A percentile compares a stretch with the other conserved stretches of the same genome.
phyloP scores from a whole-genome alignment of 768 basidiomycete species.

The Strobilomyces confusus region DNA sequence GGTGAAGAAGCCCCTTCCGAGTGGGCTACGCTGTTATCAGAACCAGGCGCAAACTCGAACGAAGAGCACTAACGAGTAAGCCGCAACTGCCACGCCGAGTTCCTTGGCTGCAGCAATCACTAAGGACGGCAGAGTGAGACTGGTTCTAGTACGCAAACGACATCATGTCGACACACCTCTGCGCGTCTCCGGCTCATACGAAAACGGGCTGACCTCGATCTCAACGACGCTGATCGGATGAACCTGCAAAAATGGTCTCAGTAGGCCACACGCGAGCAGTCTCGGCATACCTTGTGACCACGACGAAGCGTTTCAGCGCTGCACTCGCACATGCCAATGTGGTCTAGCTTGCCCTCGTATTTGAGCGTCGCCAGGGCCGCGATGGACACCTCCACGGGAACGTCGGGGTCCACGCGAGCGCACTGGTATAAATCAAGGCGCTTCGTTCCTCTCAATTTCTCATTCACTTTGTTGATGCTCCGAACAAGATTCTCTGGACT shows the following conservation, averaged over 20 bases:
- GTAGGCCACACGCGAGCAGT: too few species aligned
- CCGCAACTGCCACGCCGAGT: conserved; percentile 37
- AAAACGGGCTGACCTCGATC: conserved; percentile 63
- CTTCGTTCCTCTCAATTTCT: conserved; percentile 48
- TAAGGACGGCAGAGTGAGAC: too few species aligned
- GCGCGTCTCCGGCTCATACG: too few species aligned
- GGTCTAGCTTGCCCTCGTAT: conserved; percentile 35
- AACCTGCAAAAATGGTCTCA: too few species aligned
- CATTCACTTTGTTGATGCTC: conserved; percentile 42
- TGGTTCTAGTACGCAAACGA: too few species aligned
- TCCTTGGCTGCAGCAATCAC: conserved; percentile 52
- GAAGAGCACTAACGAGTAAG: too few species aligned
- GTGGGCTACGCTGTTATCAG: too few species aligned
- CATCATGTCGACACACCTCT: too few species aligned
- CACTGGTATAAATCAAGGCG: conserved; percentile 57
- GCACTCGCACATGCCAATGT: conserved; percentile 59
- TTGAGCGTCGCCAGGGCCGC: conserved; percentile 39
- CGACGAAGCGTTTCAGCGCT: conserved; percentile 44
- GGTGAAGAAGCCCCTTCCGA: conserved; percentile 17
- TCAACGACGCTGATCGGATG: conserved; percentile 57
- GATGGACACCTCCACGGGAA: conserved; percentile 45
- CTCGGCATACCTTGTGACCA: conserved; percentile 22
- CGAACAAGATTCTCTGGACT: conserved; percentile 39
- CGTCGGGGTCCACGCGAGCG: conserved; percentile 41
- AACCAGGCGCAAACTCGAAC: conserved; percentile 23